phyloP scores from a whole-genome alignment of 345 rosid genomes.

The Populus alba region DNA sequence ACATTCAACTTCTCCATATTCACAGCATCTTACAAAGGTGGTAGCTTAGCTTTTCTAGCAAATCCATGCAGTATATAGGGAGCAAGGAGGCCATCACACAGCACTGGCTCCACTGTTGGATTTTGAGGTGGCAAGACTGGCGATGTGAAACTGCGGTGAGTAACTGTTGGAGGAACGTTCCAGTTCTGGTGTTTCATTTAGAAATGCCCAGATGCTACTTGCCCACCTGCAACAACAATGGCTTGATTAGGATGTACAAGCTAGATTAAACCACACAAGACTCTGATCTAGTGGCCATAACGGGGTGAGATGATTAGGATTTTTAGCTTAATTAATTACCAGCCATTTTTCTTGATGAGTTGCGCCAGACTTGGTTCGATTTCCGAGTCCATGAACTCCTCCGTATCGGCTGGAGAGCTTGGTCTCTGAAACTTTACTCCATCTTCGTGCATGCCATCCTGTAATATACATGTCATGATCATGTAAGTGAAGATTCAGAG shows the following conservation, averaged over 20 bases:
- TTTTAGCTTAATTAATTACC: slow-evolving; percentile 27
- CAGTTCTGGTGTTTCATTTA: slow-evolving; percentile 69
- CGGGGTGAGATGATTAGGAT: not conserved
- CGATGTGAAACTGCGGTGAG: slow-evolving; percentile 60
- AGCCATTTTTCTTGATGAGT: slow-evolving; percentile 41
- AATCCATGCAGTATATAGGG: not conserved
- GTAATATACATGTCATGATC: not conserved
- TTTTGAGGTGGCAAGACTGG: slow-evolving; percentile 26
- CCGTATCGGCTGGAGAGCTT: slow-evolving; percentile 5
- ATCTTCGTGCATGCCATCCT: slow-evolving; percentile 1
- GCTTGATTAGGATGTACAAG: not conserved
- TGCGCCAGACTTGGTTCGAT: slow-evolving; percentile 31
- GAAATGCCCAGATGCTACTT: slow-evolving; percentile 73
- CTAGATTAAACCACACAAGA: not conserved
- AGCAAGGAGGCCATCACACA: not conserved
- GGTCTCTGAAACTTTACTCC: slow-evolving; percentile 29
- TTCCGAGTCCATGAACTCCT: slow-evolving; percentile 19
- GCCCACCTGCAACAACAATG: slow-evolving; percentile 57
- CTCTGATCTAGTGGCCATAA: not conserved
- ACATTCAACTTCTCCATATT: too few relatives aligned
- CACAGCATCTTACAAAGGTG: too few relatives aligned
- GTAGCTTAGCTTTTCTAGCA: not conserved
- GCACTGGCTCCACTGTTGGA: slow-evolving; percentile 19
- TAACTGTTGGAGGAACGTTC: slow-evolving; percentile 50
- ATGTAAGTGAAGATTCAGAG: not conserved